Evolutionary conservation across 2,329 filamentous ascomycete species (phyloP), one percentile per base, ranked within the genome.

Genomic region (Ambrosiella cleistominuta): DNA sequence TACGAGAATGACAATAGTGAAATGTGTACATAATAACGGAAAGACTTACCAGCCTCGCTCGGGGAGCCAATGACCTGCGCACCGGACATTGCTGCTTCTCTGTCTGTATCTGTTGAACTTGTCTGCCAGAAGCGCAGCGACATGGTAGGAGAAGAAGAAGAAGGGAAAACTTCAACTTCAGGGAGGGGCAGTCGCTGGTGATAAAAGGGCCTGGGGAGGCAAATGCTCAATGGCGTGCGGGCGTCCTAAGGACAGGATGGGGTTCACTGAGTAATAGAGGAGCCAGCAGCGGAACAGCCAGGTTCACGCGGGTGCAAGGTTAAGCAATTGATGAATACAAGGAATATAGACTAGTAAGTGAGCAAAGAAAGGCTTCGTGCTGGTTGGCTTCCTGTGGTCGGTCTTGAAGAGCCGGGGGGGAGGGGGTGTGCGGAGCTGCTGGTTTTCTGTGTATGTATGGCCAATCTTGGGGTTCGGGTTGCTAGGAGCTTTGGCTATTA

Each of bases 111-210:
- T 50, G 53, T 55, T 56, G 52, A 55, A 36, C 57, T 59, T 55
- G 57, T 59, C 57, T 59, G 57, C 57, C 57, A 59, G 52, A 59
- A 59, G 57, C 57, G 57, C 57, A 59, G 53, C 57, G 67, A 66
- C 69, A 71, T 69, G 62, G 65, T 63, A 60, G 60, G 56, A 56
- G 57, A 57, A 50, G 54, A 61, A 50, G 50, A 57, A 61, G 49
- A 57, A 57, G 55, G 60, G 56, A 58, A 59, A 57, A 37, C 44
- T 56, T 40, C 53, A 52, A 49, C 51, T 57, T 56, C 47, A 52
- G 39, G 56, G 50, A 55, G 50, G 27, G 45, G 40, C 56, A 39
- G 35, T 40, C 56, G 47, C 36, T 49, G 47, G 40, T 57, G 57
- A 61, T 54, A 54, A 58, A 56, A 57, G 57, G 56, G 55, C 57